Evolutionary conservation across 1,284 basidiomycete species (phyloP).

Genomic region (Coriolopsis trogii): DNA sequence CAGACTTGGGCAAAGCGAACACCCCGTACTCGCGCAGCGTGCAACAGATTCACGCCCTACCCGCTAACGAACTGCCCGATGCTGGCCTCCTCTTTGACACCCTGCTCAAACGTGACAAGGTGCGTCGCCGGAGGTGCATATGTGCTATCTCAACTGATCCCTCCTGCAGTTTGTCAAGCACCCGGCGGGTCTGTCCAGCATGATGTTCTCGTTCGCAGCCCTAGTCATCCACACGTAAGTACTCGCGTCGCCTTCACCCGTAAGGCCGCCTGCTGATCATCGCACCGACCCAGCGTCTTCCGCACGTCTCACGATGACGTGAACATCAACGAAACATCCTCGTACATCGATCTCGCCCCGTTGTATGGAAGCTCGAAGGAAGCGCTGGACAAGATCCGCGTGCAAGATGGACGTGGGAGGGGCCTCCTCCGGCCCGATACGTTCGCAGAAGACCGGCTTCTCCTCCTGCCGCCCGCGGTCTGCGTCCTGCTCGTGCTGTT

Average conservation of each 20-base stretch:
- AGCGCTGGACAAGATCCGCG: conserved; percentile 65
- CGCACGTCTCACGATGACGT: conserved; percentile 68
- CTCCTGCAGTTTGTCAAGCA: conserved; percentile 69
- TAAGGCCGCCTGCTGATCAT: background rate
- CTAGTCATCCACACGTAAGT: conserved; percentile 76
- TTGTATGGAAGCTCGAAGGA: conserved; percentile 73
- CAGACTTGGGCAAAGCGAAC: conserved; percentile 75
- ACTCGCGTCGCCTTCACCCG: no score
- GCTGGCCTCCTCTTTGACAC: conserved; percentile 79
- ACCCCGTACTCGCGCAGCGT: conserved; percentile 80
- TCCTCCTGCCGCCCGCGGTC: conserved; percentile 79
- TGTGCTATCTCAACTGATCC: no score
- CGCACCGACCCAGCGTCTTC: conserved; percentile 54
- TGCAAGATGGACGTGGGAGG: conserved; percentile 66
- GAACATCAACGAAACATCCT: conserved; percentile 83
- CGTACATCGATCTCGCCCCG: conserved; percentile 84
- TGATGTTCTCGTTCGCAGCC: conserved; percentile 84
- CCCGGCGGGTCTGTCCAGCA: conserved; percentile 74
- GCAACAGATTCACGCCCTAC: conserved; percentile 67
- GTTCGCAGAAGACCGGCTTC: conserved; percentile 78
- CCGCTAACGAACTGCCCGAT: conserved; percentile 72
- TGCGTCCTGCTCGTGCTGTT: conserved; percentile 78
- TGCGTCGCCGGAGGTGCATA: no score
- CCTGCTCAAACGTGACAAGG: conserved; percentile 59
- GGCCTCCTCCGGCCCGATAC: conserved; percentile 68